Percentiles rank a stretch among this genome's conserved stretches.
Conservation (phyloP, 768 basidiomycete genomes). For the Pleurotus ostreatus region DNA sequence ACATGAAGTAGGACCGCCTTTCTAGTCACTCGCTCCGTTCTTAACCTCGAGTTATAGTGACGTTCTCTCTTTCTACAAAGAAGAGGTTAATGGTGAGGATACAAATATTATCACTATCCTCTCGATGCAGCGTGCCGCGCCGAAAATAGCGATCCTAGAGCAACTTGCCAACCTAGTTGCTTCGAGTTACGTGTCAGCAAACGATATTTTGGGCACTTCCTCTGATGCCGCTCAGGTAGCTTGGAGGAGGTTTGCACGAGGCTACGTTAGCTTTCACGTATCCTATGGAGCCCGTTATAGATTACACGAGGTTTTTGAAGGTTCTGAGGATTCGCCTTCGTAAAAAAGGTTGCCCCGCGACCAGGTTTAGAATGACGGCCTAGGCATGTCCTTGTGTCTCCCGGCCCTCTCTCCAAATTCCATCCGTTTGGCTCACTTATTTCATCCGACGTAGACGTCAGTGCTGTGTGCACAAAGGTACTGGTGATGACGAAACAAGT, state of each 20-base stretch:
- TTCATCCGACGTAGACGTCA: no score
- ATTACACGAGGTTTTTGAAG: background rate
- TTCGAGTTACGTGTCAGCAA: background rate
- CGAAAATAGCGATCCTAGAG: background rate
- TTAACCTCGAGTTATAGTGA: background rate
- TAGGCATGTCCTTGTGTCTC: no score
- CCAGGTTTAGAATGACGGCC: no score
- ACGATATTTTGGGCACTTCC: background rate
- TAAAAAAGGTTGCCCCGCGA: no score
- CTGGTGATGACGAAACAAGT: no score
- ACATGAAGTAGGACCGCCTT: background rate
- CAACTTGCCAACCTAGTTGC: background rate
- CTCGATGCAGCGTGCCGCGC: background rate
- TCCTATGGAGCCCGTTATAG: background rate
- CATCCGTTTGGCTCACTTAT: no score
- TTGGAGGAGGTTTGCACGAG: background rate
- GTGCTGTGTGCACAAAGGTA: no score
- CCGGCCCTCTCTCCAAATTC: no score
- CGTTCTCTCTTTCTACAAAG: constrained; percentile 7
- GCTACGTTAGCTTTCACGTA: background rate
- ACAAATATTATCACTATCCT: background rate
- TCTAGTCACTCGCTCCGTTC: background rate
- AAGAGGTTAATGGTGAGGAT: constrained; percentile 3
- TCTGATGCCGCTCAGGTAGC: background rate
- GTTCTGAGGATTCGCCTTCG: no score